phyloP scores from a whole-genome alignment of 805 yeast species.

The Hanseniaspora lachancei region DNA sequence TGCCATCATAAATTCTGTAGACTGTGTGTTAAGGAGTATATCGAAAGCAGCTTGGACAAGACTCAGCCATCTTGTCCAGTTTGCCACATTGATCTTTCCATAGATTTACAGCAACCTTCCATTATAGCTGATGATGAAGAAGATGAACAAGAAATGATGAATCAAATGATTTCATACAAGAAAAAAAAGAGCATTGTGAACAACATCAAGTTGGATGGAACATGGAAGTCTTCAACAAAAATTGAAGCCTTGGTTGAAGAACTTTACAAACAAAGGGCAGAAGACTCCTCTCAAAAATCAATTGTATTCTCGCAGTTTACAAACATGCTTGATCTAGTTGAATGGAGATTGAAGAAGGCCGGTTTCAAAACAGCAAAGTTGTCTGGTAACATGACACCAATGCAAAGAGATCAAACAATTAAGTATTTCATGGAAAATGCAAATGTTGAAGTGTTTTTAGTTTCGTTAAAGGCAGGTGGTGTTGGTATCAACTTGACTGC shows the following conservation, averaged over 20 bases:
- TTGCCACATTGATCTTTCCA: slow-evolving; percentile 84
- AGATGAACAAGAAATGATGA: slow-evolving; percentile 32
- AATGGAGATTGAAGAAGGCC: slow-evolving; percentile 88
- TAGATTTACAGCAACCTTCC: slow-evolving; percentile 79
- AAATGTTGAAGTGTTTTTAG: slow-evolving; percentile 82
- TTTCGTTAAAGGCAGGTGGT: slow-evolving; percentile 96
- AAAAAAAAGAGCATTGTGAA: slow-evolving; percentile 56
- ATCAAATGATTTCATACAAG: slow-evolving; percentile 34
- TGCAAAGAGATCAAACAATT: slow-evolving; percentile 84
- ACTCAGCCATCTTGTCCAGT: slow-evolving; percentile 76
- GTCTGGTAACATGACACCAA: slow-evolving; percentile 95
- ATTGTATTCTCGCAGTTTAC: slow-evolving; percentile 97
- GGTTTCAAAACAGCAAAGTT: slow-evolving; percentile 89
- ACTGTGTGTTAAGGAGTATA: slow-evolving; percentile 79
- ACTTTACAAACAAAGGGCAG: slow-evolving; percentile 71
- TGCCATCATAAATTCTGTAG: slow-evolving; percentile 93
- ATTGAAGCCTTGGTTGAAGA: slow-evolving; percentile 95
- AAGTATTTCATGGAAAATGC: slow-evolving; percentile 86
- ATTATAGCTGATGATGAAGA: slow-evolving; percentile 41
- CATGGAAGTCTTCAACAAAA: slow-evolving; percentile 90
- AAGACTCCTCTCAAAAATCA: slow-evolving; percentile 77
- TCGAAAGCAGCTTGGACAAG: slow-evolving; percentile 51
- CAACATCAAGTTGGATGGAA: slow-evolving; percentile 72
- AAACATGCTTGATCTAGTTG: slow-evolving; percentile 87
- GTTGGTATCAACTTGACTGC: slow-evolving; percentile 93